These are phyloP conservation scores for Barnettozyma vustinii DNA, from an alignment of 805 yeast genomes.

Conservation along the genomic window DNA sequence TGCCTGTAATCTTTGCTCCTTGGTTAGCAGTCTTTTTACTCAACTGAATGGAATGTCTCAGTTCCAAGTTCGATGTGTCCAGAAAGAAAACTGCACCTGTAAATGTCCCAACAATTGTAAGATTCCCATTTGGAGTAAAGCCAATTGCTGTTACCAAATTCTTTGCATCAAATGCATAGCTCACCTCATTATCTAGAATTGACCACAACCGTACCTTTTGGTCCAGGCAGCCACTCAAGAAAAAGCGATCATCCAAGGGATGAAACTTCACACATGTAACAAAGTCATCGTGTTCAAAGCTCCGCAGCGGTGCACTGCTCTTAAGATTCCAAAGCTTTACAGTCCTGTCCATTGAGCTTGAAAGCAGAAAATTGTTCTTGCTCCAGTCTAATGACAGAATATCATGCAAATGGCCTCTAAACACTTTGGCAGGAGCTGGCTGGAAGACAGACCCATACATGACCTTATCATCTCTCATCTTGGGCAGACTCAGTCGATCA, in stretches of 20 bases:
- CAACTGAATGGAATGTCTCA: conserved; percentile 39
- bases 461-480: conserved; percentile 8
- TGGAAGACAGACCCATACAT: conserved; percentile 76
- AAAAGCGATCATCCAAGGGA: conserved; percentile 82
- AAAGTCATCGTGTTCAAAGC: conserved; percentile 71
- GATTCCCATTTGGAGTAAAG: conserved; percentile 59
- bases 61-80: conserved; percentile 57
- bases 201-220: conserved; percentile 78
- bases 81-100: conserved; percentile 61
- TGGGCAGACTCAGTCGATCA: conserved; percentile 42
- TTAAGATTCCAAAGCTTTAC: conserved; percentile 84
- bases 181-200: conserved; percentile 63
- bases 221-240: conserved; percentile 77
- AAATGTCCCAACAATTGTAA: conserved; percentile 70
- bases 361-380: conserved; percentile 69
- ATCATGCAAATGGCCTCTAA: conserved; percentile 63
- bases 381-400: conserved; percentile 84
- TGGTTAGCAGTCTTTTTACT: conserved; percentile 30
- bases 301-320: conserved; percentile 52
- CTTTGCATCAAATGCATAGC: conserved; percentile 54
- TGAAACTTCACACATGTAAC: conserved; percentile 79
- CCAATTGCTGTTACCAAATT: conserved; percentile 71
- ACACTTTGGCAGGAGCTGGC: conserved; percentile 53
- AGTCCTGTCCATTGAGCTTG: conserved; percentile 82
- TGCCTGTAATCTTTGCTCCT: conserved; percentile 71